Base-by-base conservation (phyloP, 2,329 filamentous ascomycete genomes). In the Penicillium sp. region DNA sequence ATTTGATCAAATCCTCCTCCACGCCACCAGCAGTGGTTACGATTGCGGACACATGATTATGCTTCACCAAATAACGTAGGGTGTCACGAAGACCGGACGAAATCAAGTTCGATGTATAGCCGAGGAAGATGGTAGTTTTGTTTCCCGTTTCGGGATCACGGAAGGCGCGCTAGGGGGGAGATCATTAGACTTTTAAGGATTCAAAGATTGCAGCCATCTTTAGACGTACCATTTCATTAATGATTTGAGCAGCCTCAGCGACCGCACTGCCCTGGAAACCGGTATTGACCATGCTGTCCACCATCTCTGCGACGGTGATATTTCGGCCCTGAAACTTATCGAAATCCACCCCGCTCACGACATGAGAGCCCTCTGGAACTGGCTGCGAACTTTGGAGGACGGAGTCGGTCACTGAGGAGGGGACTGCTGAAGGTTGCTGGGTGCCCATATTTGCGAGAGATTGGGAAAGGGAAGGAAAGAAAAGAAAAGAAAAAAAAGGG, bases 1-100 rank as follows among this genome's bases (percentile, higher is more conserved):
- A 99, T 78, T 99, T 99, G 82, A 99, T 99, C 55, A 99, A 87
- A 75, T 99, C 94, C 73, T 99, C 94, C 75, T 99, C 94, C 50
- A 99, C 85, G 47, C 94, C 94, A 42, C 94, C 94, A 0, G 94
- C 94, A 0, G 94, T 96, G 25, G 94, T 96, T 58, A 99, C 94
- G 67, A 99, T 90, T 63, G 88, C 89, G 0, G 91, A 94, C 60
- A 99, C 87, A 71, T 97, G 92, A 60, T 87, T 88, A 77, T 99
- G 91, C 77, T 97, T 84, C 42, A 95, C 92, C 0, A 99, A 84
- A 78, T 91, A 99, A 54, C 94, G 89, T 62, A 99, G 80, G 35
- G 92, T 92, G 63, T 96, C 92, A 51, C 94, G 86, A 30, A 99
- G 84, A 9, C 94, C 94, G 4, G 93, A 99, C 0, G 94, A 97